Evolutionary conservation across 2,329 filamentous ascomycete species (phyloP).

Genomic region (Pseudocercospora macadamiae): DNA sequence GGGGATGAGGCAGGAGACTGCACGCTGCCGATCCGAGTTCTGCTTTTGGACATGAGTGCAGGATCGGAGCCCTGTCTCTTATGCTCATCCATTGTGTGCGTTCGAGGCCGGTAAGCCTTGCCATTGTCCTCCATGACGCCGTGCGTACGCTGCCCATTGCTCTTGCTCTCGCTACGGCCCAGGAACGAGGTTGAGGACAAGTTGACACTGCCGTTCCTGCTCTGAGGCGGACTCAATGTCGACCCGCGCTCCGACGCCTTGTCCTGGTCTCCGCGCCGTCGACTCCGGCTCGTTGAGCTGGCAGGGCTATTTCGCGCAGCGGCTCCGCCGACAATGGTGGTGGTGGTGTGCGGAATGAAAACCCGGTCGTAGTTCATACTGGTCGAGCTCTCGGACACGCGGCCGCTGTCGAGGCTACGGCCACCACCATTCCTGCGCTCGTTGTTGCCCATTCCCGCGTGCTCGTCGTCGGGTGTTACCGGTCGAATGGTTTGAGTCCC

Average conservation of each 20-base stretch:
- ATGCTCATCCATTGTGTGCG: constrained; percentile 54
- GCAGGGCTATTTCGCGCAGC: constrained; percentile 23
- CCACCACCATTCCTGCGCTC: constrained; percentile 7
- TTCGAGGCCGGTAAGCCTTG: constrained; percentile 46
- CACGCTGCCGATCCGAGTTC: constrained; percentile 71
- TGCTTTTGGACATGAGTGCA: constrained; percentile 49
- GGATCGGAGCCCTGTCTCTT: constrained; percentile 47
- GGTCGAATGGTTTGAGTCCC: constrained; percentile 54
- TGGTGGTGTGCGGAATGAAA: constrained; percentile 35
- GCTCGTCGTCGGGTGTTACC: constrained; percentile 63
- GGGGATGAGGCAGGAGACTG: constrained; percentile 62
- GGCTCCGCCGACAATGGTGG: constrained; percentile 31
- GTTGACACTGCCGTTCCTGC: constrained; percentile 30
- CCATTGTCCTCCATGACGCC: constrained; percentile 26
- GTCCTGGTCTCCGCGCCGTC: constrained; percentile 18
- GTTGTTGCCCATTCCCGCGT: constrained; percentile 18
- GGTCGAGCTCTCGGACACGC: constrained; percentile 28
- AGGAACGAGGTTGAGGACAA: constrained; percentile 24
- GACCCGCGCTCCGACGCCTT: constrained; percentile 14
- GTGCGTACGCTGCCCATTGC: constrained; percentile 30
- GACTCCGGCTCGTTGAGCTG: constrained; percentile 24
- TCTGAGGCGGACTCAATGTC: constrained; percentile 29
- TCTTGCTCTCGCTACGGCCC: constrained; percentile 30
- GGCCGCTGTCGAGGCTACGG: constrained; percentile 20
- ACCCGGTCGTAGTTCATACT: constrained; percentile 36